A percentile compares a stretch with the other conserved stretches of the same genome.
phyloP scores from a whole-genome alignment of 2,329 filamentous ascomycete genomes.

The Aspergillus pseudonomiae region DNA sequence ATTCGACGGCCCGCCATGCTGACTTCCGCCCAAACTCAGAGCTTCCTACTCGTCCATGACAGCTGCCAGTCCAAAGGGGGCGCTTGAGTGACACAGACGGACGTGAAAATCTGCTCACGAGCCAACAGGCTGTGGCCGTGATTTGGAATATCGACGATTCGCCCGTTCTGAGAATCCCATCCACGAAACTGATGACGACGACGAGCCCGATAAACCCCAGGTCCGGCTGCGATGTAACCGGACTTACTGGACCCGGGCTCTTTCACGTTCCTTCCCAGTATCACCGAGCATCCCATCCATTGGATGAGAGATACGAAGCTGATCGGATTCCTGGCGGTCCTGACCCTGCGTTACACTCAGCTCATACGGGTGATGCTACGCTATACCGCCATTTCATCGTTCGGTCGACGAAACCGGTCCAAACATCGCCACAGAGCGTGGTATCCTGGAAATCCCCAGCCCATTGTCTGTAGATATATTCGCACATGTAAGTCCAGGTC shows the following conservation, averaged over 20 bases:
- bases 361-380: conserved; percentile 21
- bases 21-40: conserved; percentile 8
- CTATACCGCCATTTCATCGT: conserved; percentile 9
- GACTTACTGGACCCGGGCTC: conserved; percentile 13
- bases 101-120: not conserved
- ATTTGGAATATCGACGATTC: conserved; percentile 1
- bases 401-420: conserved; percentile 5
- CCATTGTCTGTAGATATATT: not conserved
- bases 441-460: not conserved
- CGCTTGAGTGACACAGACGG: not conserved
- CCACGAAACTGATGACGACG: not conserved
- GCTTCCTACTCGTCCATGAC: conserved; percentile 1
- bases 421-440: not conserved
- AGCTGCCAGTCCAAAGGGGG: not conserved
- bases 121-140: not conserved
- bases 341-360: conserved; percentile 17
- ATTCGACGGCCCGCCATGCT: conserved; percentile 8
- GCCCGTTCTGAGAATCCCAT: not conserved
- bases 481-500: not conserved
- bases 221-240: conserved; percentile 24
- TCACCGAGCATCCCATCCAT: not conserved
- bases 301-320: conserved; percentile 13
- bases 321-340: not conserved
- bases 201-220: conserved; percentile 1
- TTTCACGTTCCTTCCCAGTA: conserved; percentile 6